These are phyloP conservation scores for Vachellia collinsii DNA, from an alignment of 306 rosid species.

Conservation along the genomic window DNA sequence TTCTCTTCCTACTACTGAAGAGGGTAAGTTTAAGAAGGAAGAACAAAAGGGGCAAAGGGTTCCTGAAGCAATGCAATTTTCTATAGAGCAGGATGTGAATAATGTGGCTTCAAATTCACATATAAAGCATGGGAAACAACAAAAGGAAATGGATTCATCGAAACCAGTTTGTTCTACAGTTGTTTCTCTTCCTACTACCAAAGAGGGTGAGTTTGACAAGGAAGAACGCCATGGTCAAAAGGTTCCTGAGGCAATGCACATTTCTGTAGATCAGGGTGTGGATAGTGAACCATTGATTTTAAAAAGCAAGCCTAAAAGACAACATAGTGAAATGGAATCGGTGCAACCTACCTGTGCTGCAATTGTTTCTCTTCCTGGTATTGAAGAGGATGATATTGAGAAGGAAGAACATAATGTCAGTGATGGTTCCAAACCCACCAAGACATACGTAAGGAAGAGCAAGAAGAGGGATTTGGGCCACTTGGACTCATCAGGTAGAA, in stretches of 20 bases:
- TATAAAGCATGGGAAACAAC: neutral
- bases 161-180: slow-evolving; percentile 14
- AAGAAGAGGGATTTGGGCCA: neutral
- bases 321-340: neutral
- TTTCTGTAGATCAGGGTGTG: slow-evolving; percentile 38
- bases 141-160: neutral
- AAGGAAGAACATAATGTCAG: slow-evolving; percentile 33
- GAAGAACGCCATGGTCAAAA: slow-evolving; percentile 35
- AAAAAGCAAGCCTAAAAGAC: neutral
- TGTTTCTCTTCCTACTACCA: slow-evolving; percentile 32
- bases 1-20: slow-evolving; percentile 39
- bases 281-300: slow-evolving; percentile 28
- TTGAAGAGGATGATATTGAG: slow-evolving; percentile 41
- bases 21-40: slow-evolving; percentile 38
- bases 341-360: neutral
- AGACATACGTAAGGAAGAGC: neutral
- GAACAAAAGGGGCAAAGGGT: slow-evolving; percentile 34
- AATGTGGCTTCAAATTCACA: slow-evolving; percentile 27
- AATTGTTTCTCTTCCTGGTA: slow-evolving; percentile 28
- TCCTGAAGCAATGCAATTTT: slow-evolving; percentile 32
- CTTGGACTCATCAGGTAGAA: neutral
- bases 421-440: neutral
- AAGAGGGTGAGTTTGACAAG: slow-evolving; percentile 42
- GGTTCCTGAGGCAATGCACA: slow-evolving; percentile 32
- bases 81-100: slow-evolving; percentile 35